Base-by-base conservation (phyloP, 148 eudicot species). In the Vaccinium darrowii region DNA sequence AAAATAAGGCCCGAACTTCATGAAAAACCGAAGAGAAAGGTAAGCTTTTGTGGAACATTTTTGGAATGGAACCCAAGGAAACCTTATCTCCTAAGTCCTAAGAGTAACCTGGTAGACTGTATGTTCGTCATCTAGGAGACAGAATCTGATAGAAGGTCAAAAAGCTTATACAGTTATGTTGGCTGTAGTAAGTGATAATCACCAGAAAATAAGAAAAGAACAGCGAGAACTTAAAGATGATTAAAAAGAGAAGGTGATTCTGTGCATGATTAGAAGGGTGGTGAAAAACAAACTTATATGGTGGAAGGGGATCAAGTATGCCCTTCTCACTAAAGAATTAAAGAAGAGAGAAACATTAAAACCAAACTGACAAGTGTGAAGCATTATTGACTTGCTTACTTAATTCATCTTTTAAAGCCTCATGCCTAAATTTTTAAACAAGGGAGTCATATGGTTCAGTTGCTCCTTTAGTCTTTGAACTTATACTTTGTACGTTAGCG, bases 71-170 rank as follows among this genome's bases (percentile, higher is more conserved):
- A 78, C 60, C 81, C 60, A 25, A 52, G 9, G 33, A 25, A 53
- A 27, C 63, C 62, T 13, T 78, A 62, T 78, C 81, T 15, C 21
- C 33, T 30, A 30, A 30, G 33, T 30, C 1, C 21, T 4, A 8
- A 5, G 15, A 0, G 58, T 78, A 78, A 39, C 53, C 7, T 9
- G 30, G 18, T 25, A 53, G 63, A 78, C 39, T 78, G 8, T 56
- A 60, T 60, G 63, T 33, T 54, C 39, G 52, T 78, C 16, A 53
- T 78, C 30, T 10, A 52, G 63, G 63, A 54, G 39, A 11, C 63
- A 78, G 18, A 53, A 23, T 78, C 81, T 78, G 47, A 78, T 54
- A 23, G 16, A 78, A 78, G 63, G 33, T 76, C 47, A 54, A 76
- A 39, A 51, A 47, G 54, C 54, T 11, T 78, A 52, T 51, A 30